Conservation (phyloP, 2,329 filamentous ascomycete genomes). For the Diplodia seriata region DNA sequence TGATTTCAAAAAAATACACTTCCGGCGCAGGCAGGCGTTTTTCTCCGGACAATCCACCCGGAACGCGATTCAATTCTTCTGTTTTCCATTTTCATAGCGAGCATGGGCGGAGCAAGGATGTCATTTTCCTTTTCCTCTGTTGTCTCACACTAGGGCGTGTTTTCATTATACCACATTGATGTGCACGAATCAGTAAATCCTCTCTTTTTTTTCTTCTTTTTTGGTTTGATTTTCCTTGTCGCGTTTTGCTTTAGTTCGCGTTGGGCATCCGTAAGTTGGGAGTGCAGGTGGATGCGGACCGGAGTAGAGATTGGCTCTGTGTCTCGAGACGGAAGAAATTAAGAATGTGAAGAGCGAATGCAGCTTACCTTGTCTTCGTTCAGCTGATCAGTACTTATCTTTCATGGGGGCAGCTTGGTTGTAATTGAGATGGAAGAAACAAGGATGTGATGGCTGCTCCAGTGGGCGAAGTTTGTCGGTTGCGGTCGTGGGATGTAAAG, state of each 20-base stretch:
- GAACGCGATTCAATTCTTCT: slow-evolving; percentile 15
- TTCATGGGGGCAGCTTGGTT: slow-evolving; percentile 5
- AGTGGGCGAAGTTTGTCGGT: not conserved
- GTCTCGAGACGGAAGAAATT: not conserved
- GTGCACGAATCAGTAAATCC: slow-evolving; percentile 33
- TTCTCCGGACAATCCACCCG: slow-evolving; percentile 11
- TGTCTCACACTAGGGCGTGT: slow-evolving; percentile 25
- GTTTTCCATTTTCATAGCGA: slow-evolving; percentile 32
- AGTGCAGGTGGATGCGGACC: not conserved
- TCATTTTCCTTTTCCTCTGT: slow-evolving; percentile 31
- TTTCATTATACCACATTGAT: slow-evolving; percentile 33
- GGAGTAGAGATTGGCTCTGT: slow-evolving; percentile 11
- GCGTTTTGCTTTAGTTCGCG: not conserved
- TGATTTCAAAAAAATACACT: slow-evolving; percentile 22
- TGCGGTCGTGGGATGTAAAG: slow-evolving; percentile 16
- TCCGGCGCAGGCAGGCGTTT: slow-evolving; percentile 31
- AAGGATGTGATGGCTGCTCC: not conserved
- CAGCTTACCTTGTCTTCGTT: slow-evolving; percentile 8
- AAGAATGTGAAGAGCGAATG: not conserved
- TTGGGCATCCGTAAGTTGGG: not conserved
- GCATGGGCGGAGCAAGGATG: slow-evolving; percentile 34
- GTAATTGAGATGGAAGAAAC: slow-evolving; percentile 26
- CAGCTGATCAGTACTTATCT: slow-evolving; percentile 23
- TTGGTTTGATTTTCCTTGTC: not conserved
- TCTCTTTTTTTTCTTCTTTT: not conserved